phyloP scores from a whole-genome alignment of 306 rosid genomes.

The Potentilla sterilis region DNA sequence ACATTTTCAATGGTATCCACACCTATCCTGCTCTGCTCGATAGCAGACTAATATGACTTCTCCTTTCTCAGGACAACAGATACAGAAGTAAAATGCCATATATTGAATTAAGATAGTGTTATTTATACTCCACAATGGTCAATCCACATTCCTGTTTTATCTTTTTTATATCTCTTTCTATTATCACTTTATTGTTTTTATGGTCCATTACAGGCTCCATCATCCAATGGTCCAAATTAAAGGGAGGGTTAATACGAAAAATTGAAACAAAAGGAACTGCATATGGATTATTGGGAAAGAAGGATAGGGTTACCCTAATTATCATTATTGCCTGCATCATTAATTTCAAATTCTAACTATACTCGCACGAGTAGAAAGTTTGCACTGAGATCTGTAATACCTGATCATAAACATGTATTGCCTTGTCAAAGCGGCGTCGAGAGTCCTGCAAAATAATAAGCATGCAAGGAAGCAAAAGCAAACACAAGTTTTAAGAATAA shows the following conservation, averaged over 20 bases:
- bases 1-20: not conserved
- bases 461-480: constrained; percentile 1
- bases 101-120: not conserved
- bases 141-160: not conserved
- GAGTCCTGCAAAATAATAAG: constrained; percentile 59
- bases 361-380: not conserved
- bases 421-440: constrained; percentile 73
- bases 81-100: not conserved
- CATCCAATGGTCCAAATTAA: not conserved
- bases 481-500: not conserved
- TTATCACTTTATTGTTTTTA: not conserved
- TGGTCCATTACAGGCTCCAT: not conserved
- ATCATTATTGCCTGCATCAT: not conserved
- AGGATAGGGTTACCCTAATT: not conserved
- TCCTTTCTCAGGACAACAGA: not conserved
- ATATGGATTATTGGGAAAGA: not conserved
- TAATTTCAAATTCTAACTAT: not conserved
- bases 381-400: constrained; percentile 35
- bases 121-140: not conserved
- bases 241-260: not conserved
- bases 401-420: constrained; percentile 87
- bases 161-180: not conserved
- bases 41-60: not conserved
- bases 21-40: not conserved
- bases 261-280: not conserved